Conservation (phyloP, 495 filamentous ascomycete genomes). For the Physcia stellaris region DNA sequence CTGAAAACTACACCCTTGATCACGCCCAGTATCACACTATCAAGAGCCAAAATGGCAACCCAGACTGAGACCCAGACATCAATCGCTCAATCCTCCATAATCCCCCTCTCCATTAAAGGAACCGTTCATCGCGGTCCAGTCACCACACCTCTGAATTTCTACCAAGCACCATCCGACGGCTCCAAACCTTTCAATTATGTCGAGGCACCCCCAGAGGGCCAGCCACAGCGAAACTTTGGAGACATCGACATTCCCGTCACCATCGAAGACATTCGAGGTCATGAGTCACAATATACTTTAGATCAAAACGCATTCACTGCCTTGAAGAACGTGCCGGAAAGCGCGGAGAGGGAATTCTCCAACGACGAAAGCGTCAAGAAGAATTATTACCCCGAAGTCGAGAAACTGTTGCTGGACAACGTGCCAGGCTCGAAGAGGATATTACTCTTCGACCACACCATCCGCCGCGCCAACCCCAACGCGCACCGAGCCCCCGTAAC, state of each 20-base stretch:
- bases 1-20: too few species aligned
- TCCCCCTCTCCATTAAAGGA: constrained; percentile 5
- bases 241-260: constrained; percentile 28
- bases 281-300: constrained; percentile 47
- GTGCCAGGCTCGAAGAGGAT: constrained; percentile 50
- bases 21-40: too few species aligned
- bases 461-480: constrained; percentile 45
- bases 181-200: constrained; percentile 57
- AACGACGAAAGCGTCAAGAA: constrained; percentile 47
- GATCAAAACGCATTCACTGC: constrained; percentile 62
- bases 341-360: constrained; percentile 42
- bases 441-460: constrained; percentile 81
- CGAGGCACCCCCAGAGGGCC: constrained; percentile 43
- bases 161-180: constrained; percentile 47
- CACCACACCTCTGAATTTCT: constrained; percentile 54
- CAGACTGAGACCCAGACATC: constrained; percentile 10
- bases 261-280: constrained; percentile 54
- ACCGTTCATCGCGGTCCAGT: constrained; percentile 55
- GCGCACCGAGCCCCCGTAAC: constrained; percentile 51
- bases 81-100: constrained; percentile 3
- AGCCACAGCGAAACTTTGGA: constrained; percentile 48
- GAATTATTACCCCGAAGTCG: constrained; percentile 76
- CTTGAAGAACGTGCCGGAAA: constrained; percentile 31
- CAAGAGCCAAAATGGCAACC: constrained; percentile 15
- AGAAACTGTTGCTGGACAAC: constrained; percentile 44